Percentiles rank a stretch among this genome's conserved stretches.
Evolutionary conservation across 2,329 filamentous ascomycete genomes (phyloP).

Genomic region (Paraphoma chrysanthemicola): DNA sequence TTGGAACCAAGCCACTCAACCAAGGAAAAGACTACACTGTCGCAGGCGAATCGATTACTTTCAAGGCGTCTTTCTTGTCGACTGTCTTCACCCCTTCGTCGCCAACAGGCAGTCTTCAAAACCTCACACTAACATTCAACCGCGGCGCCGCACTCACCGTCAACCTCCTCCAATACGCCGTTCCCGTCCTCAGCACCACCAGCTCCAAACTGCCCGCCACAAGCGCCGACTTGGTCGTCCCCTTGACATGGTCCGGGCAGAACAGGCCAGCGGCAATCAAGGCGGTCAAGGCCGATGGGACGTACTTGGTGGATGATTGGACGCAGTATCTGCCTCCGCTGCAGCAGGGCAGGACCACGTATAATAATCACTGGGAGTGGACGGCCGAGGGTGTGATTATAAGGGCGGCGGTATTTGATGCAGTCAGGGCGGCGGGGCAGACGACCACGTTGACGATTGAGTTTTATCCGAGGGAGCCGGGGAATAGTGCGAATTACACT

Average conservation of each 20-base stretch:
- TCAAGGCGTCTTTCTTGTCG: constrained; percentile 57
- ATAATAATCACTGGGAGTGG: constrained; percentile 60
- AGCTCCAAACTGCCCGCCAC: constrained; percentile 42
- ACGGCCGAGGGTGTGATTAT: constrained; percentile 57
- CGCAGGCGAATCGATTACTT: constrained; percentile 53
- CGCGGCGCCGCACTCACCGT: constrained; percentile 57
- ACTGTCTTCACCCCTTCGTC: constrained; percentile 52
- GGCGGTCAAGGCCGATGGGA: constrained; percentile 57
- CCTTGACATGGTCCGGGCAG: constrained; percentile 61
- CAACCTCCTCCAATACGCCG: constrained; percentile 61
- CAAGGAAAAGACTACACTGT: constrained; percentile 57
- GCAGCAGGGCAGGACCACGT: constrained; percentile 58
- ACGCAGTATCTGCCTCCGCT: constrained; percentile 61
- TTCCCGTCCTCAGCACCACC: constrained; percentile 42
- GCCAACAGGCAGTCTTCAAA: constrained; percentile 56
- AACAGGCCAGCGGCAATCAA: constrained; percentile 60
- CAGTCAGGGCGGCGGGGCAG: constrained; percentile 55
- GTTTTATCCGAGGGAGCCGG: constrained; percentile 60
- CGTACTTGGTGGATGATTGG: constrained; percentile 63
- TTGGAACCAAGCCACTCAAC: constrained; percentile 45
- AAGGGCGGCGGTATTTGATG: constrained; percentile 53
- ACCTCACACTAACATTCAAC: constrained; percentile 62
- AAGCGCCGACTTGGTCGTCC: constrained; percentile 55
- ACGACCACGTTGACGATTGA: constrained; percentile 61
- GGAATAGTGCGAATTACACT: constrained; percentile 59